phyloP scores from a whole-genome alignment of 2,329 filamentous ascomycete genomes.

The Keithomyces neogunnii region DNA sequence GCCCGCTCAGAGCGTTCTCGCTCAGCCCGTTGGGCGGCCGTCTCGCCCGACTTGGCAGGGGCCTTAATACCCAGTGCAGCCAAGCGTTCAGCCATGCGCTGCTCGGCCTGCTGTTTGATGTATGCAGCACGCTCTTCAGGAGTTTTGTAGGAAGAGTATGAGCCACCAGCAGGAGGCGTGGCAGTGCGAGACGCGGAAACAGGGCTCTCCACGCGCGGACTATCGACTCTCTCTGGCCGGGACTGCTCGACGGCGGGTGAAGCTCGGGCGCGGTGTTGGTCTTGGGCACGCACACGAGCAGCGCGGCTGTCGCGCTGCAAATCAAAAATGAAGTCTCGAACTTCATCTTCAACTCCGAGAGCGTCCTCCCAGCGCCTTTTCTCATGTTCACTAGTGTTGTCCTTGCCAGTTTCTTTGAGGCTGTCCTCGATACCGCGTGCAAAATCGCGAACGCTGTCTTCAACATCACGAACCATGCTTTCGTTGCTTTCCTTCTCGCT shows the following conservation, averaged over 20 bases:
- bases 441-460: constrained; percentile 90
- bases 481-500: constrained; percentile 91
- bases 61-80: constrained; percentile 88
- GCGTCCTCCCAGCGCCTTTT: constrained; percentile 91
- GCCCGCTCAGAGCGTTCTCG: constrained; percentile 82
- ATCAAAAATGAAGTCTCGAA: constrained; percentile 97
- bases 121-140: constrained; percentile 91
- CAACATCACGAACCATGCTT: constrained; percentile 91
- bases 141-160: constrained; percentile 79
- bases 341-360: constrained; percentile 90
- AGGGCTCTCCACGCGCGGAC: constrained; percentile 45
- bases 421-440: constrained; percentile 75
- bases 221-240: constrained; percentile 26
- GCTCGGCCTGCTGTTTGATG: constrained; percentile 94
- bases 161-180: constrained; percentile 42
- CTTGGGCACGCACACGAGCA: constrained; percentile 56
- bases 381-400: constrained; percentile 78
- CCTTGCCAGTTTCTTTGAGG: constrained; percentile 72
- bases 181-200: constrained; percentile 44
- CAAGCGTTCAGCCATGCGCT: constrained; percentile 91
- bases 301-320: constrained; percentile 79
- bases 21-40: constrained; percentile 73
- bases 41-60: constrained; percentile 70
- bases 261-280: constrained; percentile 39
- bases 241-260: constrained; percentile 33